Conservation (phyloP, 2,329 filamentous ascomycete genomes). For the Daldinia sp. region DNA sequence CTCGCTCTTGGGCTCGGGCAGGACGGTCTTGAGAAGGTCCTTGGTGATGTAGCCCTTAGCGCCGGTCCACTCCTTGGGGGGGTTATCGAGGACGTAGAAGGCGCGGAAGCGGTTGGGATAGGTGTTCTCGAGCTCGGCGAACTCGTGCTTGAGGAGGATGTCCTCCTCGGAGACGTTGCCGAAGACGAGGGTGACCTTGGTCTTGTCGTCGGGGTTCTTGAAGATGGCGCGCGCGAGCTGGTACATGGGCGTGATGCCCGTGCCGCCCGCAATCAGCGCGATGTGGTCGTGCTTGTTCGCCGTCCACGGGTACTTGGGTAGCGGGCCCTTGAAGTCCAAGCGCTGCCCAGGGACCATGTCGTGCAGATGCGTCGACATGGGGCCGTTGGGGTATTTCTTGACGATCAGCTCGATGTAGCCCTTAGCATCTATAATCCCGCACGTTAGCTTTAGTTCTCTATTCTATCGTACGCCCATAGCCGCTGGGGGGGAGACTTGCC, state of each 20-base stretch:
- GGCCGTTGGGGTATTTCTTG: slow-evolving; percentile 90
- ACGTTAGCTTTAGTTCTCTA: slow-evolving; percentile 20
- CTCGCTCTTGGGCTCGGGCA: slow-evolving; percentile 90
- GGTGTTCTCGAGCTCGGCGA: slow-evolving; percentile 89
- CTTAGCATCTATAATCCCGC: slow-evolving; percentile 67
- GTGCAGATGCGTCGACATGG: slow-evolving; percentile 93
- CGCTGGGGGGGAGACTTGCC: slow-evolving; percentile 58
- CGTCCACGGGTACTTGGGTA: slow-evolving; percentile 92
- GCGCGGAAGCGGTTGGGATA: slow-evolving; percentile 95
- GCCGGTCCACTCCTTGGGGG: slow-evolving; percentile 80
- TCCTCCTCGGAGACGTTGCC: slow-evolving; percentile 92
- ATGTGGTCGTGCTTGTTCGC: slow-evolving; percentile 95
- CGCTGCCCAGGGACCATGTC: slow-evolving; percentile 82
- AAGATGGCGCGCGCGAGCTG: slow-evolving; percentile 93
- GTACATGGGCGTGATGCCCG: slow-evolving; percentile 98
- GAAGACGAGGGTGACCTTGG: slow-evolving; percentile 95
- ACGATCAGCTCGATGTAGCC: slow-evolving; percentile 90
- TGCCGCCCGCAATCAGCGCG: slow-evolving; percentile 89
- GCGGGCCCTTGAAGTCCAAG: slow-evolving; percentile 92
- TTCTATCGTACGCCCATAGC: neutral
- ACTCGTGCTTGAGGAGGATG: slow-evolving; percentile 89
- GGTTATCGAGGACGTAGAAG: slow-evolving; percentile 93
- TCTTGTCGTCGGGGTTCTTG: slow-evolving; percentile 96
- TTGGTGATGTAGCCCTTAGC: slow-evolving; percentile 86
- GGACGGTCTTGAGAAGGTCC: slow-evolving; percentile 92